Percentiles rank a stretch among this genome's conserved stretches.
These are phyloP conservation scores for Aristolochia contorta DNA, from an alignment of 164 flowering plant genomes.

Conservation along the genomic window DNA sequence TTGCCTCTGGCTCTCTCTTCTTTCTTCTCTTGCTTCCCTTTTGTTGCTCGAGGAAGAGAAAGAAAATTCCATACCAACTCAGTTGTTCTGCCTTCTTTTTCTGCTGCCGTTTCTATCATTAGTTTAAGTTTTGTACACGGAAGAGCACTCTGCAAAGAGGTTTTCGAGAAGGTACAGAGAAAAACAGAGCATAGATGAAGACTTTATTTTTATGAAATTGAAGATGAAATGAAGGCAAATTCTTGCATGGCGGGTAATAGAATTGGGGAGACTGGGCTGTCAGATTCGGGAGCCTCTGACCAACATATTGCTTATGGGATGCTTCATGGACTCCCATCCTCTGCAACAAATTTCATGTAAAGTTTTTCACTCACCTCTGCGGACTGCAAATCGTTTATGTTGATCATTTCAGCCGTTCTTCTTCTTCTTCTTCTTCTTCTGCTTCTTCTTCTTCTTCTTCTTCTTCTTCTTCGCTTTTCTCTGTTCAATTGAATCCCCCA, in stretches of 20 bases:
- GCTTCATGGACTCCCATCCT: slow-evolving; percentile 41
- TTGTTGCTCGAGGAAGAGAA: neutral
- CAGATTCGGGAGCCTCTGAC: slow-evolving; percentile 58
- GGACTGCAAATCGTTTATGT: neutral
- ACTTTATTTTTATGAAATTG: neutral
- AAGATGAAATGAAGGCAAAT: slow-evolving; percentile 22
- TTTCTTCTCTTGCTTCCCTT: neutral
- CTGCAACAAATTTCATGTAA: slow-evolving; percentile 54
- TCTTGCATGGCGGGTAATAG: slow-evolving; percentile 77
- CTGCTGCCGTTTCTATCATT: too few species aligned
- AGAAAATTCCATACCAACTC: too few species aligned
- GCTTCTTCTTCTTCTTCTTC: too few species aligned
- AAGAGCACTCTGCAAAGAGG: neutral
- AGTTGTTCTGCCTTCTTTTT: too few species aligned
- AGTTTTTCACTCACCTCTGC: neutral
- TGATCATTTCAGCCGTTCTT: too few species aligned
- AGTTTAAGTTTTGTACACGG: too few species aligned
- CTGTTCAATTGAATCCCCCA: too few species aligned
- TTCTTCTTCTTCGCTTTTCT: too few species aligned
- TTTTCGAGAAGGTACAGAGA: neutral
- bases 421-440: too few species aligned
- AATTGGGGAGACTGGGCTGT: slow-evolving; percentile 52
- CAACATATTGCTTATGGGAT: slow-evolving; percentile 44
- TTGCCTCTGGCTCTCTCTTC: slow-evolving; percentile 6
- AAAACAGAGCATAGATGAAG: slow-evolving; percentile 2